Evolutionary conservation across 169 alveolate genomes (phyloP).

Genomic region (Sarcocystis neurona): DNA sequence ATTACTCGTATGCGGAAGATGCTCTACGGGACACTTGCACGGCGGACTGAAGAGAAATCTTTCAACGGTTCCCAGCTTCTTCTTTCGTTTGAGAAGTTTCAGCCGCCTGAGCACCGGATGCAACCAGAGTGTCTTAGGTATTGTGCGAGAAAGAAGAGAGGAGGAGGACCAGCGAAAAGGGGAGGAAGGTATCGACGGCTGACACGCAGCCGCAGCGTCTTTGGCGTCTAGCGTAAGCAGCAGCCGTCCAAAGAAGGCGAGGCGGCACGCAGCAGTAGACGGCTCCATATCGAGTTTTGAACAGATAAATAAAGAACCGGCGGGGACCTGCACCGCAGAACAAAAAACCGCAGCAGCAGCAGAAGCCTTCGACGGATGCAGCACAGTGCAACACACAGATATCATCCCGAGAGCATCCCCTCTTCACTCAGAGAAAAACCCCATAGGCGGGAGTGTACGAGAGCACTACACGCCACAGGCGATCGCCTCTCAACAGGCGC

Average conservation of each 20-base stretch:
- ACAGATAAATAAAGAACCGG: neutral
- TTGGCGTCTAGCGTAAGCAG: neutral
- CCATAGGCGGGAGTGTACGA: too few relatives aligned
- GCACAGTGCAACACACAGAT: neutral
- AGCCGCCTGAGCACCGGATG: neutral
- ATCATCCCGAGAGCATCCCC: too few relatives aligned
- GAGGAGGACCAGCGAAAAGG: neutral
- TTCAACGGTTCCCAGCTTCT: neutral
- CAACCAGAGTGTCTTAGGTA: too few relatives aligned
- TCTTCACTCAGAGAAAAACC: too few relatives aligned
- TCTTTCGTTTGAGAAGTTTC: neutral
- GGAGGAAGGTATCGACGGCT: neutral
- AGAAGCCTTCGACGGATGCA: too few relatives aligned
- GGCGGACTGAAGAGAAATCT: neutral
- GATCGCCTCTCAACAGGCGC: too few relatives aligned
- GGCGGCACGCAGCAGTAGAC: neutral
- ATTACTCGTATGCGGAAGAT: too few relatives aligned
- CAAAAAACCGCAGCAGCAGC: neutral
- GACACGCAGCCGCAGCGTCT: neutral
- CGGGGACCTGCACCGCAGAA: neutral
- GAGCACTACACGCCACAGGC: too few relatives aligned
- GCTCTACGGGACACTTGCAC: too few relatives aligned
- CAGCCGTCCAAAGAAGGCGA: neutral
- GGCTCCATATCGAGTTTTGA: conserved; percentile 10
- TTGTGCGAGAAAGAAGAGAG: neutral